Evolutionary conservation across 768 basidiomycete species (phyloP), one percentile per base, ranked within the genome.

Genomic region (Antrodiella citrinella): DNA sequence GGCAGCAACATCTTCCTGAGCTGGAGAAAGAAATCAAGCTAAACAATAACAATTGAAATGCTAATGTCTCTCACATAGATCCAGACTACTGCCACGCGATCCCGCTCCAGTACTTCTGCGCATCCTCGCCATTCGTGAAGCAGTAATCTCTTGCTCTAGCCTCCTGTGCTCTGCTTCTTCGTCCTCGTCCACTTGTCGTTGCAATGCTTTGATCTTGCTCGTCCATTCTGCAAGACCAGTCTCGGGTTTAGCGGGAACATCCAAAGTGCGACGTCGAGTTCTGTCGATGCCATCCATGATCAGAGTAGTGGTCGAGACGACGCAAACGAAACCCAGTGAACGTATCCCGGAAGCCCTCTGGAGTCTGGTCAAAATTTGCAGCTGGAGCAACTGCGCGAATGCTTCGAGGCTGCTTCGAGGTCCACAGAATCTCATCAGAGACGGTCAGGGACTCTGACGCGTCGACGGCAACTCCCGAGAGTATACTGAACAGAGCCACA

Each of bases 141-240:
- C 67, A 20, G 62, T 61, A 45, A 91, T 77, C 59, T 77, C 75
- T 49, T 75, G 67, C 59, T 77, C 75, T 12, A 91, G 73, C 49
- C 81, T 73, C 45, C 74, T 77, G 61, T 87, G 80, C 58, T 91
- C 89, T 4, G 74, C 78, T 61, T 87, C 86, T 51, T 89, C 87
- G 54, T 88, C 84, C 12, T 82, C 81, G 54, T 91, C 88, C 21
- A 89, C 83, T 58, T 89, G 85, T 52, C 80, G 76, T 62, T 90
- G 88, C 65, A 91, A 67, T 13, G 80, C 84, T 62, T 83, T 84
- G 63, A 91, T 88, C 70, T 76, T 83, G 66, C 69, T 82, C 12
- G 87, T 77, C 88, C 88, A 91, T 64, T 91, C 86, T 13, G 86
- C 75, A n/a, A 89, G 72, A 45, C 79, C 82, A 2, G 72, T 69